phyloP scores from a whole-genome alignment of 1,284 basidiomycete species.

The Ustilago shanxiensis region DNA sequence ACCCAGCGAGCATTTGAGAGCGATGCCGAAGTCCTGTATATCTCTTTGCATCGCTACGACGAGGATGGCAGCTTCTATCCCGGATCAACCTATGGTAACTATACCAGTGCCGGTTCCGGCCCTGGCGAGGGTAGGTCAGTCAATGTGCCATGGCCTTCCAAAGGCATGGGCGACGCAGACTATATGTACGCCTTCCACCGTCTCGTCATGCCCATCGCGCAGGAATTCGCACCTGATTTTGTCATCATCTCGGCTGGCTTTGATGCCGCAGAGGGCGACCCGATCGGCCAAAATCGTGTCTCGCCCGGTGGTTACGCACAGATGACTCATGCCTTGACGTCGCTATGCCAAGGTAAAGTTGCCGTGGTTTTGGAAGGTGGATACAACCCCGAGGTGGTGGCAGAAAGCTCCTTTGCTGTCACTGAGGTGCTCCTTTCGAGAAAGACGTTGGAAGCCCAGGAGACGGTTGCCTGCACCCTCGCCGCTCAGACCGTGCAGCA shows the following conservation, averaged over 20 bases:
- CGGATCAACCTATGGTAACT: conserved; percentile 85
- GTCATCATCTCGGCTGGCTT: conserved; percentile 99
- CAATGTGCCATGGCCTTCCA: conserved; percentile 93
- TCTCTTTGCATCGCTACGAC: conserved; percentile 90
- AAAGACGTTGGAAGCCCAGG: conserved; percentile 78
- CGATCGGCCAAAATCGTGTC: conserved; percentile 89
- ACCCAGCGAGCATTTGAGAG: conserved; percentile 95
- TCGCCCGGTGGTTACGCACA: conserved; percentile 95
- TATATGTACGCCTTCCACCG: conserved; percentile 97
- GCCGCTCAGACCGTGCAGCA: conserved; percentile 89
- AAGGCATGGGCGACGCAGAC: conserved; percentile 92
- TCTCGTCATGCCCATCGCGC: conserved; percentile 95
- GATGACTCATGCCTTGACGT: conserved; percentile 95
- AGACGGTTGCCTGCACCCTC: conserved; percentile 18
- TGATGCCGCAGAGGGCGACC: conserved; percentile 93
- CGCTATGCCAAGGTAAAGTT: conserved; percentile 87
- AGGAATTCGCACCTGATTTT: conserved; percentile 94
- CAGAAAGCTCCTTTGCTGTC: conserved; percentile 87
- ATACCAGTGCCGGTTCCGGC: conserved; percentile 87
- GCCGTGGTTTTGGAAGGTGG: conserved; percentile 98
- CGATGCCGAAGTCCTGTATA: conserved; percentile 90
- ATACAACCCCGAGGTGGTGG: conserved; percentile 91
- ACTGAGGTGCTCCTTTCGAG: conserved; percentile 87
- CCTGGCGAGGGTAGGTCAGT: conserved; percentile 83
- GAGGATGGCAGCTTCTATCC: conserved; percentile 88